phyloP scores from a whole-genome alignment of 371 early-diverging fungal genomes.

The Haplosporangium sp. region DNA sequence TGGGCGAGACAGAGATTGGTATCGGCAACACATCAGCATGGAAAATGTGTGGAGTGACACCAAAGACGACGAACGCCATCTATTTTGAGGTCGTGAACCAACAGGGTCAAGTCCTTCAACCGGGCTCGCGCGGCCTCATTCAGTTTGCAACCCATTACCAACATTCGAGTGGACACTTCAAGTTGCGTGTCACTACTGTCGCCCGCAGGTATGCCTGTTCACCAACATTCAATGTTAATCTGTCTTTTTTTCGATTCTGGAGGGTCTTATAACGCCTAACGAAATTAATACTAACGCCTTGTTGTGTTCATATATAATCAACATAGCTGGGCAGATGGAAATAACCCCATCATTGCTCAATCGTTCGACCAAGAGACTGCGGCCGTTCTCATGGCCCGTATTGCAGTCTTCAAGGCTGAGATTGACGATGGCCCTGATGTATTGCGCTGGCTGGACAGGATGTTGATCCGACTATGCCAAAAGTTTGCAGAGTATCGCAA shows the following conservation, averaged over 20 bases:
- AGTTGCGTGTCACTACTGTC: conserved; percentile 95
- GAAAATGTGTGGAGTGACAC: conserved; percentile 93
- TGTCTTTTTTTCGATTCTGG: not conserved
- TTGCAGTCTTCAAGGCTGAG: conserved; percentile 97
- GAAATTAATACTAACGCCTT: not conserved
- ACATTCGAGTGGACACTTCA: conserved; percentile 91
- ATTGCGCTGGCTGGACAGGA: conserved; percentile 98
- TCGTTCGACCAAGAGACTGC: conserved; percentile 99
- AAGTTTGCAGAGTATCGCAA: conserved; percentile 97
- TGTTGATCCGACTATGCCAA: conserved; percentile 98
- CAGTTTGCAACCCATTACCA: conserved; percentile 97
- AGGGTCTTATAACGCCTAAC: not conserved
- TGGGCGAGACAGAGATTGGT: conserved; percentile 98
- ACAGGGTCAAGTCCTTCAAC: conserved; percentile 82
- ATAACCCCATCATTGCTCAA: conserved; percentile 87
- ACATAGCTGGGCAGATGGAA: conserved; percentile 87
- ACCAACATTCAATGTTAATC: not conserved
- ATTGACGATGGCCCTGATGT: conserved; percentile 99
- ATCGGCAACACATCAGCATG: conserved; percentile 95
- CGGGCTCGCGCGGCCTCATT: conserved; percentile 90
- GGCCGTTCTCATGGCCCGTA: conserved; percentile 98
- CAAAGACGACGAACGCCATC: conserved; percentile 89
- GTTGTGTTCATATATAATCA: not conserved
- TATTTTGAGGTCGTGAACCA: conserved; percentile 97
- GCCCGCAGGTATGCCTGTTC: conserved; percentile 69